phyloP scores from a whole-genome alignment of 2,329 filamentous ascomycete species.

The Sporothrix schenckii region DNA sequence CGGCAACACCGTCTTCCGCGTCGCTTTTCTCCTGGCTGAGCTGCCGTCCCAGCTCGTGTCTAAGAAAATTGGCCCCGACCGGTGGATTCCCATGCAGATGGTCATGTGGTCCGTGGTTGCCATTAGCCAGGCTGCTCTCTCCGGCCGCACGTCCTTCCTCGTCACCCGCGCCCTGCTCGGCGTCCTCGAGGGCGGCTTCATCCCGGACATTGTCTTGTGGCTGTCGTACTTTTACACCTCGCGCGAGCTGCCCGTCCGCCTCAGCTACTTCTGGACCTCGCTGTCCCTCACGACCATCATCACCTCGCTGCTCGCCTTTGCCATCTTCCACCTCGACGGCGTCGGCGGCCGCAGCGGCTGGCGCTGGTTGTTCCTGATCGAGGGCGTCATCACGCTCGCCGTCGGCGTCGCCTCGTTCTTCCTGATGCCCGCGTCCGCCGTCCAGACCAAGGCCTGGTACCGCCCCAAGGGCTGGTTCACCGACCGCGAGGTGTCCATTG shows the following conservation, averaged over 20 bases:
- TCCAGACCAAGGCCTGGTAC: constrained; percentile 49
- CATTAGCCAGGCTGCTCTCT: constrained; percentile 42
- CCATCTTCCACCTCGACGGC: constrained; percentile 44
- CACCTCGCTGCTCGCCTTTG: constrained; percentile 44
- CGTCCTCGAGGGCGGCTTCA: constrained; percentile 44
- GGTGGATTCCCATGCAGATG: constrained; percentile 47
- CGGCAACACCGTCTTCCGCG: constrained; percentile 58
- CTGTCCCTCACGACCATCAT: constrained; percentile 42
- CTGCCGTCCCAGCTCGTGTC: constrained; percentile 63
- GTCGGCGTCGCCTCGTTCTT: constrained; percentile 51
- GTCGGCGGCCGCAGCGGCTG: constrained; percentile 45
- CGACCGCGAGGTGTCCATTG: constrained; percentile 59
- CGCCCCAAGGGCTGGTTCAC: constrained; percentile 58
- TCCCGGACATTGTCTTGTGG: constrained; percentile 44
- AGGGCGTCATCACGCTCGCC: constrained; percentile 52
- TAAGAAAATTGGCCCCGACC: constrained; percentile 52
- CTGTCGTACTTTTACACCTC: constrained; percentile 45
- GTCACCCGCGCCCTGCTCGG: constrained; percentile 43
- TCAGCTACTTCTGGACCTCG: constrained; percentile 44
- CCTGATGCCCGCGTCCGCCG: constrained; percentile 50
- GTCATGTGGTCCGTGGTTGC: constrained; percentile 44
- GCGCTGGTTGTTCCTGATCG: constrained; percentile 57
- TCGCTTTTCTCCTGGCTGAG: constrained; percentile 60
- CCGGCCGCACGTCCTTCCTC: constrained; percentile 41
- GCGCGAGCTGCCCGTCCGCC: constrained; percentile 42